Evolutionary conservation across 768 basidiomycete species (phyloP).

Genomic region (Panaeolus cyanescens): DNA sequence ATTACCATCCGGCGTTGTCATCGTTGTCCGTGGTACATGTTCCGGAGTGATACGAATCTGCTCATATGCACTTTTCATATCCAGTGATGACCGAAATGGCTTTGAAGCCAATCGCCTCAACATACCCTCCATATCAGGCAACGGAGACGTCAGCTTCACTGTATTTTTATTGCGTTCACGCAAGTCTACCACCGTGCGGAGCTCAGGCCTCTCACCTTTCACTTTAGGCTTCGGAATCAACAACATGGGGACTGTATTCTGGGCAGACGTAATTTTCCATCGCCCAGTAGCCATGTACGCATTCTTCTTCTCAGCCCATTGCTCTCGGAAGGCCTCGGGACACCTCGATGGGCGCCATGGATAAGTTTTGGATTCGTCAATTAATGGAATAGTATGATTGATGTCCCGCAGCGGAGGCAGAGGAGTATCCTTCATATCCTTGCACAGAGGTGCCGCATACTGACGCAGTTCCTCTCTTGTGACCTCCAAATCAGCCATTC

Average conservation of each 20-base stretch:
- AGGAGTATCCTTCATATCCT: conserved; percentile 23
- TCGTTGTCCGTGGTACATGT: conserved; percentile 23
- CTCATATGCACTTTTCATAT: conserved; percentile 38
- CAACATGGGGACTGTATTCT: conserved; percentile 38
- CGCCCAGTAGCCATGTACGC: conserved; percentile 27
- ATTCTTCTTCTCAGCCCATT: conserved; percentile 31
- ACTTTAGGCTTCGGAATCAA: conserved; percentile 30
- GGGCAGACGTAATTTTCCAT: conserved; percentile 30
- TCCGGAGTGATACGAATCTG: conserved; percentile 30
- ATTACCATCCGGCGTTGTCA: conserved; percentile 43
- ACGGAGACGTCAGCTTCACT: conserved; percentile 23
- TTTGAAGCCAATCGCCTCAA: conserved; percentile 19
- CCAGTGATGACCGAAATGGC: conserved; percentile 27
- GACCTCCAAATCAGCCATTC: conserved; percentile 9
- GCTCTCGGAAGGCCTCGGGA: conserved; percentile 32
- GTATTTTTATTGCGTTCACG: conserved; percentile 39
- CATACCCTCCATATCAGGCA: conserved; percentile 28
- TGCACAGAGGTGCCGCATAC: conserved; percentile 17
- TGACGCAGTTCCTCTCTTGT: conserved; percentile 16
- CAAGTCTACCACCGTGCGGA: conserved; percentile 35
- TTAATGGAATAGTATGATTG: conserved; percentile 44
- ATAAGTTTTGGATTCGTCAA: conserved; percentile 31
- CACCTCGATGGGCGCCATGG: conserved; percentile 36
- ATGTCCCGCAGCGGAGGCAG: conserved; percentile 39
- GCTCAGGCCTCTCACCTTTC: conserved; percentile 9